phyloP scores from a whole-genome alignment of 805 yeast genomes.

The Saccharomycodes ludwigii region DNA sequence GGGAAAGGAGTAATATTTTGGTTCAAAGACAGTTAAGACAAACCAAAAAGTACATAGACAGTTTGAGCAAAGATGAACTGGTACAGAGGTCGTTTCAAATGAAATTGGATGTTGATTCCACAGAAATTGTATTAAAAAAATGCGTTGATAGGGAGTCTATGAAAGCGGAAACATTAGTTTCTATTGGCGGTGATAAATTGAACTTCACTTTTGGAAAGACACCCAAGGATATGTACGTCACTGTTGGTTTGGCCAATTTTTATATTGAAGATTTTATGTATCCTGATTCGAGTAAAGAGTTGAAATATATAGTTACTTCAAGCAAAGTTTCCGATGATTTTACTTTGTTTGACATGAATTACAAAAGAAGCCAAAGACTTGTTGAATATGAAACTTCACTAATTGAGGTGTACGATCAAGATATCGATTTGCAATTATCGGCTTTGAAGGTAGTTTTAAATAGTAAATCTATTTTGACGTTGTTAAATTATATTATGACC shows the following conservation, averaged over 20 bases:
- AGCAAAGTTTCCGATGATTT: slow-evolving; percentile 28
- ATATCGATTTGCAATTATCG: slow-evolving; percentile 58
- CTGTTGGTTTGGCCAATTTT: slow-evolving; percentile 51
- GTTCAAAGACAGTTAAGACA: slow-evolving; percentile 17
- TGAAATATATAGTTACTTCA: slow-evolving; percentile 60
- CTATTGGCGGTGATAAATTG: slow-evolving; percentile 56
- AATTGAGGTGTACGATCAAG: slow-evolving; percentile 69
- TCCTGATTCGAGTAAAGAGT: slow-evolving; percentile 44
- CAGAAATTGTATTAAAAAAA: slow-evolving; percentile 49
- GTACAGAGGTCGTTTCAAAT: slow-evolving; percentile 62
- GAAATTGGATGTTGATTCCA: slow-evolving; percentile 51
- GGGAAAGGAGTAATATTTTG: no score
- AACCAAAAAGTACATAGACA: slow-evolving; percentile 21
- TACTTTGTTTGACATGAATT: slow-evolving; percentile 46
- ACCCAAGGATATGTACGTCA: slow-evolving; percentile 48
- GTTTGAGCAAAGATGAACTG: slow-evolving; percentile 30
- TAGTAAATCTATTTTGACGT: slow-evolving; percentile 63
- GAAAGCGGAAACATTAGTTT: slow-evolving; percentile 57
- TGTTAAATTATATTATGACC: slow-evolving; percentile 68
- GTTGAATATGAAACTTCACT: slow-evolving; percentile 37
- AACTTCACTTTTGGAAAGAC: slow-evolving; percentile 49
- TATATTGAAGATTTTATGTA: slow-evolving; percentile 68
- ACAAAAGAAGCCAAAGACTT: slow-evolving; percentile 45
- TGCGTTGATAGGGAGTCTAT: slow-evolving; percentile 53
- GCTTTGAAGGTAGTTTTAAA: slow-evolving; percentile 66